Percentiles rank a stretch among this genome's conserved stretches.
These are phyloP conservation scores for Aspergillus novofumigatus DNA, from an alignment of 2,329 filamentous ascomycete species.

Conservation along the genomic window DNA sequence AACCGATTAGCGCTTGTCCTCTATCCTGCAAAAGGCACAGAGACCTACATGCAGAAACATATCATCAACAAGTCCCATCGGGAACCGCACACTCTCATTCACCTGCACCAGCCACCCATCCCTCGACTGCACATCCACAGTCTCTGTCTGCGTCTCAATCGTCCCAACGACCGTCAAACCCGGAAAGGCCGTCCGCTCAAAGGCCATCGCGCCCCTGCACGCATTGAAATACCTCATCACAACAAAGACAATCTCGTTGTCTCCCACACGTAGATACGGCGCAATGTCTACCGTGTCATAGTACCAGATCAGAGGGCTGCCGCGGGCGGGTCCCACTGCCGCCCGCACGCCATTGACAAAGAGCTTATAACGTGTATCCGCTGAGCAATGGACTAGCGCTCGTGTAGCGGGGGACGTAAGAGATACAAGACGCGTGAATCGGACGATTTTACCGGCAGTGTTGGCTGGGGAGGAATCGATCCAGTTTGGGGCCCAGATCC, in stretches of 20 bases:
- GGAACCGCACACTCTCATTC: conserved; percentile 20
- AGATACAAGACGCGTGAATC: conserved; percentile 1
- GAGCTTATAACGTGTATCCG: conserved; percentile 44
- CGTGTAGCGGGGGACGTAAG: not conserved
- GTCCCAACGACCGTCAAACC: conserved; percentile 26
- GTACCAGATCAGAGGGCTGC: conserved; percentile 32
- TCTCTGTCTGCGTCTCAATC: conserved; percentile 8
- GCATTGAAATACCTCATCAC: conserved; percentile 26
- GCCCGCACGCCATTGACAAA: conserved; percentile 36
- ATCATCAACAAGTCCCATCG: conserved; percentile 32
- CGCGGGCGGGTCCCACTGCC: conserved; percentile 35
- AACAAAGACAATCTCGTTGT: conserved; percentile 19
- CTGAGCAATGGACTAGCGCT: conserved; percentile 14
- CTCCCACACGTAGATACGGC: conserved; percentile 16
- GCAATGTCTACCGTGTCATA: conserved; percentile 29
- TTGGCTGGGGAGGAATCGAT: conserved; percentile 6
- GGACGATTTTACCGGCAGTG: conserved; percentile 7
- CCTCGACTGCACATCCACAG: conserved; percentile 11
- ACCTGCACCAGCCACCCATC: conserved; percentile 16
- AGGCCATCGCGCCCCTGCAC: conserved; percentile 26
- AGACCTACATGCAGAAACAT: conserved; percentile 39
- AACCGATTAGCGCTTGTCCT: not conserved
- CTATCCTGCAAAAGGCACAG: not conserved
- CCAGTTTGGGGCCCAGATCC: conserved; percentile 12
- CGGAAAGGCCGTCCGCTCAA: conserved; percentile 24